Conservation (phyloP, 2,329 filamentous ascomycete genomes). For the Esteya vermicola region DNA sequence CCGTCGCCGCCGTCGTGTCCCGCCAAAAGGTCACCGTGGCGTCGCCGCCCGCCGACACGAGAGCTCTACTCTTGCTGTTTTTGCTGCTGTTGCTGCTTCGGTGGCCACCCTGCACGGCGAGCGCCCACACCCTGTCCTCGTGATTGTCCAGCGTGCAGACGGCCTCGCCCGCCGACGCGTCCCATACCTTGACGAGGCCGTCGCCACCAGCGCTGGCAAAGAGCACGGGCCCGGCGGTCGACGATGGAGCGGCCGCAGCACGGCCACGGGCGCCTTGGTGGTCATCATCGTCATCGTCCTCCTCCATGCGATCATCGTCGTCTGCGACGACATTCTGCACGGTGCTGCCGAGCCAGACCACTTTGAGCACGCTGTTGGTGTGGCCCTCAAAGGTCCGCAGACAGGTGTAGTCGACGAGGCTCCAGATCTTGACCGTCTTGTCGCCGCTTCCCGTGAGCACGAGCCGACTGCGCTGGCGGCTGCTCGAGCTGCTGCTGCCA, state of each 20-base stretch:
- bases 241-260: not conserved
- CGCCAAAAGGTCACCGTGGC: constrained; percentile 92
- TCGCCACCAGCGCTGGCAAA: constrained; percentile 85
- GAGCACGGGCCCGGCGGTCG: constrained; percentile 29
- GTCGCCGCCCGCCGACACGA: constrained; percentile 86
- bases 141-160: constrained; percentile 93
- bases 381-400: constrained; percentile 91
- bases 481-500: constrained; percentile 32
- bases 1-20: constrained; percentile 74
- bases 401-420: constrained; percentile 79
- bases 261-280: not conserved
- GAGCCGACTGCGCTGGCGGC: constrained; percentile 47
- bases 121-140: constrained; percentile 86
- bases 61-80: constrained; percentile 38
- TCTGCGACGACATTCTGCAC: constrained; percentile 21
- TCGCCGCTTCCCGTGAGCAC: constrained; percentile 87
- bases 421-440: constrained; percentile 95
- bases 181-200: constrained; percentile 93
- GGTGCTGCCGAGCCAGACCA: constrained; percentile 61
- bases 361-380: constrained; percentile 88
- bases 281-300: not conserved
- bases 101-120: constrained; percentile 50
- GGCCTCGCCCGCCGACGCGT: constrained; percentile 68
- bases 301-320: constrained; percentile 30
- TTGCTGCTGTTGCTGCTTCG: not conserved